These are phyloP conservation scores for Sabuloglossum arenarium DNA, from an alignment of 495 filamentous ascomycete species.

Conservation along the genomic window DNA sequence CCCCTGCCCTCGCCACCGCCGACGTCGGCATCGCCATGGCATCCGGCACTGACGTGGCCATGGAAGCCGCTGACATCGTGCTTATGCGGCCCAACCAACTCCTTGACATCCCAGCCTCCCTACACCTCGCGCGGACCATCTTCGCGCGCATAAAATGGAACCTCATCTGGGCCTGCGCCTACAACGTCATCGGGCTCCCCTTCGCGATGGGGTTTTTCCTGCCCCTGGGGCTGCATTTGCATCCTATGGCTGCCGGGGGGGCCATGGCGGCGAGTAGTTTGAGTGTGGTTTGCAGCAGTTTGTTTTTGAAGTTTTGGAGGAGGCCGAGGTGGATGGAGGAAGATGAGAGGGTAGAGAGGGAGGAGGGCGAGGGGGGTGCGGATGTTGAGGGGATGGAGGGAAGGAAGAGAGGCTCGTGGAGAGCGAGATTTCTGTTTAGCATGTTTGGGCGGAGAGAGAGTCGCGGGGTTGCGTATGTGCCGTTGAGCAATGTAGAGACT, in stretches of 20 bases:
- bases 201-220: slow-evolving; percentile 95
- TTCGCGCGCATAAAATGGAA: slow-evolving; percentile 91
- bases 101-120: slow-evolving; percentile 69
- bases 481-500: slow-evolving; percentile 17
- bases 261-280: slow-evolving; percentile 87
- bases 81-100: slow-evolving; percentile 86
- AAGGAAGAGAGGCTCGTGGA: too few species aligned
- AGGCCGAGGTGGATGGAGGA: slow-evolving; percentile 80
- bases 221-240: slow-evolving; percentile 68
- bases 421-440: too few species aligned
- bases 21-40: slow-evolving; percentile 83
- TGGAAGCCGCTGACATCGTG: slow-evolving; percentile 93
- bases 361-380: slow-evolving; percentile 5
- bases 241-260: slow-evolving; percentile 83
- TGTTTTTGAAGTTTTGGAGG: slow-evolving; percentile 74
- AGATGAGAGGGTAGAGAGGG: slow-evolving; percentile 33
- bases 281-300: slow-evolving; percentile 66
- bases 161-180: slow-evolving; percentile 73
- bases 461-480: slow-evolving; percentile 35
- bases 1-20: slow-evolving; percentile 81
- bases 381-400: slow-evolving; percentile 2
- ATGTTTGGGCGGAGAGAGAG: slow-evolving; percentile 17
- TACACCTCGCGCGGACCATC: slow-evolving; percentile 65
- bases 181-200: slow-evolving; percentile 81
- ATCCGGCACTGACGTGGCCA: slow-evolving; percentile 86